These are phyloP conservation scores for Fusarium falciforme DNA, from an alignment of 2,329 filamentous ascomycete species.

Conservation along the genomic window DNA sequence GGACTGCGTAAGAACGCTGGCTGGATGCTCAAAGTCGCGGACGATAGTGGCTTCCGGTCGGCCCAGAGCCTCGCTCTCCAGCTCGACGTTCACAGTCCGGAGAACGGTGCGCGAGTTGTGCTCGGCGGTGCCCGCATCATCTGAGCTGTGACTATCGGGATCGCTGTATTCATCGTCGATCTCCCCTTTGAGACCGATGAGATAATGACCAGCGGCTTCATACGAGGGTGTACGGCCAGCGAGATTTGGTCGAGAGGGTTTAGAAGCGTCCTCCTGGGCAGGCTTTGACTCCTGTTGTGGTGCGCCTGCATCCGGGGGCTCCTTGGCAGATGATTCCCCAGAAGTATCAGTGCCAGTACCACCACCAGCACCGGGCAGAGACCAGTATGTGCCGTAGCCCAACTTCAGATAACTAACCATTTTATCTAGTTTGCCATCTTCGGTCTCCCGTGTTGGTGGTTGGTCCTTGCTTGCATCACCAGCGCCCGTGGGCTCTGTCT, in stretches of 20 bases:
- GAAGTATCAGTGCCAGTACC: conserved; percentile 16
- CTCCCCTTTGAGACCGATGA: conserved; percentile 76
- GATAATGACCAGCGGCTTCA: conserved; percentile 62
- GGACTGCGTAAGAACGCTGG: conserved; percentile 46
- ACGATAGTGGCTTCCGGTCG: conserved; percentile 58
- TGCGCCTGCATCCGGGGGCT: conserved; percentile 19
- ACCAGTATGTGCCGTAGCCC: conserved; percentile 76
- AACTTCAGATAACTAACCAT: conserved; percentile 74
- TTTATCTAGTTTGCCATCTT: conserved; percentile 60
- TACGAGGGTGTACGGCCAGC: conserved; percentile 37
- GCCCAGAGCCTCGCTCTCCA: conserved; percentile 57
- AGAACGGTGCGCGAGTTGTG: conserved; percentile 68
- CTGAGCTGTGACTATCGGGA: conserved; percentile 46
- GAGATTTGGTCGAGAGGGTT: conserved; percentile 18
- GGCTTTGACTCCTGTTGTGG: conserved; percentile 24
- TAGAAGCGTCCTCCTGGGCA: conserved; percentile 8
- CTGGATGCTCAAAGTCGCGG: conserved; percentile 56
- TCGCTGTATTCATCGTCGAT: conserved; percentile 61
- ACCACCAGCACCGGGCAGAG: conserved; percentile 49
- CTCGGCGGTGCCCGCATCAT: conserved; percentile 47
- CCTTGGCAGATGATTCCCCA: conserved; percentile 27
- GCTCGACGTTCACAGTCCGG: conserved; percentile 75
- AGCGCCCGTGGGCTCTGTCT: background rate
- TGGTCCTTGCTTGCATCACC: conserved; percentile 22
- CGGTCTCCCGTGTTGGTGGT: conserved; percentile 19